Conservation (phyloP, 805 yeast species). For the Saturnispora galanensis region DNA sequence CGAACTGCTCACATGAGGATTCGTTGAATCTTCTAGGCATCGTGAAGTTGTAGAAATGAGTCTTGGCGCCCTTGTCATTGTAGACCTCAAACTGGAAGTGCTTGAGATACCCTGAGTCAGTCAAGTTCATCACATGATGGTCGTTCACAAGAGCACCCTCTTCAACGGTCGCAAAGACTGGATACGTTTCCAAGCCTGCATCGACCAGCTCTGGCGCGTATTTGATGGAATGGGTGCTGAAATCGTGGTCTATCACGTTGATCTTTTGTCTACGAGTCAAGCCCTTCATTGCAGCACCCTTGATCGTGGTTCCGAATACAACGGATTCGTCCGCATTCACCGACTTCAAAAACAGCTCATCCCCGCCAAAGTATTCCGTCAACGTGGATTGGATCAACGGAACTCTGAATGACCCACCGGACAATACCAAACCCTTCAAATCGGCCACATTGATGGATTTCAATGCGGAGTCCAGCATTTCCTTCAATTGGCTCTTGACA, state of each 20-base stretch:
- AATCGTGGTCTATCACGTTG: slow-evolving; percentile 9
- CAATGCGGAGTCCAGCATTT: slow-evolving; percentile 49
- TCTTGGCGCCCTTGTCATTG: slow-evolving; percentile 17
- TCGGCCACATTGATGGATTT: slow-evolving; percentile 19
- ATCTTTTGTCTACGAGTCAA: slow-evolving; percentile 57
- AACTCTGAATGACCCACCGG: slow-evolving; percentile 88
- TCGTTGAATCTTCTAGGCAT: slow-evolving; percentile 23
- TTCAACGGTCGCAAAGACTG: neutral
- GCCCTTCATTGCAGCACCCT: slow-evolving; percentile 68
- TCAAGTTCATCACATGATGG: slow-evolving; percentile 6
- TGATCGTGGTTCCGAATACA: slow-evolving; percentile 78
- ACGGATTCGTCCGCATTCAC: slow-evolving; percentile 96
- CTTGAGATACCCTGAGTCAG: slow-evolving; percentile 12
- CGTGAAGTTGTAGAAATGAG: slow-evolving; percentile 14
- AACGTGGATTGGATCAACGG: slow-evolving; percentile 73
- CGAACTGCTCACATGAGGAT: slow-evolving; percentile 28
- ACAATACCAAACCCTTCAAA: slow-evolving; percentile 52
- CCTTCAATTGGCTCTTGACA: neutral
- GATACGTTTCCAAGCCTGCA: neutral
- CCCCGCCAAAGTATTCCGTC: slow-evolving; percentile 44
- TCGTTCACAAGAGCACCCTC: slow-evolving; percentile 6
- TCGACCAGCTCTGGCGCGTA: neutral
- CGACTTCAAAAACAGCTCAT: slow-evolving; percentile 45
- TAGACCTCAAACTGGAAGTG: slow-evolving; percentile 27
- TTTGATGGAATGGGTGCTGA: slow-evolving; percentile 5